Conservation (phyloP, 1,139 yeast genomes). For the Yamadazyma triangularis region DNA sequence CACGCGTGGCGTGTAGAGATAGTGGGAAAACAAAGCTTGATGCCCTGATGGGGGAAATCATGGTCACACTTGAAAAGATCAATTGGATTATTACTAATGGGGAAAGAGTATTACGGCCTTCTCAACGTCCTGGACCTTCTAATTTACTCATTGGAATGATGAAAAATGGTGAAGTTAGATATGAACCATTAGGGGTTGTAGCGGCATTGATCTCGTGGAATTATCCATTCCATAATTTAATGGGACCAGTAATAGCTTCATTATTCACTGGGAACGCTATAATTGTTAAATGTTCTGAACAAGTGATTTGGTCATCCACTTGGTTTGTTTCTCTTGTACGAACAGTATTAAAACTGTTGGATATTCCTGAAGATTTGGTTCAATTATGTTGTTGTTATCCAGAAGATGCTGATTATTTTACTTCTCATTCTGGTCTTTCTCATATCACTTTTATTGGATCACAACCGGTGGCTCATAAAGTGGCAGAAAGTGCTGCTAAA, state of each 20-base stretch:
- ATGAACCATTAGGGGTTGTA: constrained; percentile 88
- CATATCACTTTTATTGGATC: constrained; percentile 96
- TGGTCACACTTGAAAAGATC: constrained; percentile 89
- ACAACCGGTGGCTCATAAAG: constrained; percentile 88
- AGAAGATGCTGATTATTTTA: constrained; percentile 78
- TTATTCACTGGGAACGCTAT: constrained; percentile 88
- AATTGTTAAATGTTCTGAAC: constrained; percentile 89
- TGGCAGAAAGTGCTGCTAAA: constrained; percentile 74
- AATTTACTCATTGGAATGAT: constrained; percentile 61
- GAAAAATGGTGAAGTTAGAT: constrained; percentile 90
- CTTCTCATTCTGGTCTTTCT: constrained; percentile 74
- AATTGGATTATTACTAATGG: constrained; percentile 89
- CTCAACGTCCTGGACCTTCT: constrained; percentile 82
- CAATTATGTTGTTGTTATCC: constrained; percentile 80
- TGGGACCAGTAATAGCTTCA: constrained; percentile 90
- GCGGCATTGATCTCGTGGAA: constrained; percentile 95
- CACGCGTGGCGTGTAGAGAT: constrained; percentile 91
- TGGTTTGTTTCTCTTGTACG: constrained; percentile 70
- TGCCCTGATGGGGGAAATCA: constrained; percentile 92
- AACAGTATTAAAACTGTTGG: constrained; percentile 66
- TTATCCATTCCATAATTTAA: constrained; percentile 86
- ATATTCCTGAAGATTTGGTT: constrained; percentile 74
- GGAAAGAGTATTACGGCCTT: constrained; percentile 62
- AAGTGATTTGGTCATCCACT: constrained; percentile 90
- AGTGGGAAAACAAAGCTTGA: constrained; percentile 94